Evolutionary conservation across 2,329 filamentous ascomycete species (phyloP).

Genomic region (Colletotrichum liriopes): DNA sequence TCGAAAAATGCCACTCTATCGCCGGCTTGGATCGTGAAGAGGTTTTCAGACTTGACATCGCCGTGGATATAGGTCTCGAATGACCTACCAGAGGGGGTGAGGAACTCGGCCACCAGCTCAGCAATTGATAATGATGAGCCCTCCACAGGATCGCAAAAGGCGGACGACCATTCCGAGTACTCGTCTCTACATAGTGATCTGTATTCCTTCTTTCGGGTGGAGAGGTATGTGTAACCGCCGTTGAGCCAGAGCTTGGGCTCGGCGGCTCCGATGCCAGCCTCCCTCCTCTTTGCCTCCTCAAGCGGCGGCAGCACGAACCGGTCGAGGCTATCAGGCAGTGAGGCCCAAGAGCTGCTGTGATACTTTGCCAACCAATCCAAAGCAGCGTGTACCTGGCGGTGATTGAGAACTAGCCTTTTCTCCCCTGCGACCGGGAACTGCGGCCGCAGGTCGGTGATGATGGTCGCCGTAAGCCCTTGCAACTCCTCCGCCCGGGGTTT

Average conservation of each 20-base stretch:
- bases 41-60: slow-evolving; percentile 79
- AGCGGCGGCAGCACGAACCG: slow-evolving; percentile 68
- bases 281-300: slow-evolving; percentile 61
- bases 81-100: slow-evolving; percentile 61
- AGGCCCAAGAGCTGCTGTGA: slow-evolving; percentile 68
- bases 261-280: slow-evolving; percentile 30
- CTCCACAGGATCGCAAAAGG: slow-evolving; percentile 59
- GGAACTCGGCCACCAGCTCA: slow-evolving; percentile 67
- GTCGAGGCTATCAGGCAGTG: slow-evolving; percentile 50
- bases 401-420: slow-evolving; percentile 64
- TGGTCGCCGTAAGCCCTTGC: slow-evolving; percentile 63
- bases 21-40: slow-evolving; percentile 69
- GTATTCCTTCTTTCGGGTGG: slow-evolving; percentile 73
- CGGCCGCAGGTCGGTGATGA: slow-evolving; percentile 70
- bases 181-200: slow-evolving; percentile 60
- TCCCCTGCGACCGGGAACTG: slow-evolving; percentile 71
- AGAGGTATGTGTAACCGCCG: slow-evolving; percentile 79
- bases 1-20: slow-evolving; percentile 75
- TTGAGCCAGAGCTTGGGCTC: slow-evolving; percentile 70
- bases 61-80: slow-evolving; percentile 76
- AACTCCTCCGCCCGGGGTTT: slow-evolving; percentile 51
- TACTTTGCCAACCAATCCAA: slow-evolving; percentile 76
- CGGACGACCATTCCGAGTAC: slow-evolving; percentile 69
- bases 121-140: slow-evolving; percentile 57
- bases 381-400: slow-evolving; percentile 66